Evolutionary conservation across 179 eudicot species (phyloP), one percentile per base, ranked within the genome.

Genomic region (Spergularia azorica): DNA sequence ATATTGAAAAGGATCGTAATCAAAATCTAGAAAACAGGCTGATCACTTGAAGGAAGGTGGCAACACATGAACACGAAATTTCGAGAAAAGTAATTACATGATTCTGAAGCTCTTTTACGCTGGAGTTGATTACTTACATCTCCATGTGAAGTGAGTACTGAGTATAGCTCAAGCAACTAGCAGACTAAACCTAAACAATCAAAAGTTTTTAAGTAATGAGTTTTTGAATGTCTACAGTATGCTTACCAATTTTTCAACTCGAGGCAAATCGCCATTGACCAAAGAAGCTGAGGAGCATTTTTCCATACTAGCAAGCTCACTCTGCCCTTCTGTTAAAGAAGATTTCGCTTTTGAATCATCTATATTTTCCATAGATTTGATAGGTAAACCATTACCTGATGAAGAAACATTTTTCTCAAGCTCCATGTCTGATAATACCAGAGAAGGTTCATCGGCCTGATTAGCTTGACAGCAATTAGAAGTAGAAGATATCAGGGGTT

Each of bases 201-300:
- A 46, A 26, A n/a, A 61, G 32, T 14, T 38, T 38, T 1, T 26
- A 39, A 70, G 57, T 48, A 57, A 43, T 60, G 38, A 5, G 6
- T n/a, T 57, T 56, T 32, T 72, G 80, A 61, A 58, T 67, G 63
- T 12, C 57, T 46, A 52, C 15, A 63, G 74, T 66, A 38, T 72
- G 59, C 95, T 91, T 86, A 93, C 99, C 81, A 41, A 36, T 76
- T 84, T 82, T 63, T 82, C 79, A 38, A 82, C 81, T 66, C 63
- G 78, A 55, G 79, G 83, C 38, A 72, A 72, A 67, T 75, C 75
- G 21, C 58, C 46, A 71, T 70, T 75, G 76, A 74, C 81, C 70
- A 76, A 79, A 38, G 84, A 51, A 36, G 75, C 67, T 17, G 76
- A 41, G 56, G 70, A 15, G 71, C 74, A 67, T 20, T 77, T 79